phyloP scores from a whole-genome alignment of 768 basidiomycete genomes.

The Tulasnella sp. region DNA sequence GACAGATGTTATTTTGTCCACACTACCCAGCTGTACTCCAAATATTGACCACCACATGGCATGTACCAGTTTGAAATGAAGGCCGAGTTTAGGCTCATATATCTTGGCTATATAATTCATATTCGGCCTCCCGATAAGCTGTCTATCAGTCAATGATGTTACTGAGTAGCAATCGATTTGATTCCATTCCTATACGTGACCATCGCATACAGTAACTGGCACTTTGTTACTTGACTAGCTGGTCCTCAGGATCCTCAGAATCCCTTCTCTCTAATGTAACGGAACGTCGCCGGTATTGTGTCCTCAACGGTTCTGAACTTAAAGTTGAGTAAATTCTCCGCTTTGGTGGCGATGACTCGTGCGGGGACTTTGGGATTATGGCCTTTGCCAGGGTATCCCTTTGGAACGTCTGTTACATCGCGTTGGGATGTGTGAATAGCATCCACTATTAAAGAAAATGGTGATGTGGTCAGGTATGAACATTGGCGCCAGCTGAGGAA shows the following conservation, averaged over 20 bases:
- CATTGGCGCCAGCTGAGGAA: background rate
- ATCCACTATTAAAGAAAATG: background rate
- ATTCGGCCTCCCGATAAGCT: too few relatives aligned
- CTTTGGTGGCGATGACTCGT: background rate
- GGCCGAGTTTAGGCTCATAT: too few relatives aligned
- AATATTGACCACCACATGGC: too few relatives aligned
- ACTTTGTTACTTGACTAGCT: too few relatives aligned
- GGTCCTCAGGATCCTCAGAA: background rate
- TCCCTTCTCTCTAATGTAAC: background rate
- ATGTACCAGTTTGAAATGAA: too few relatives aligned
- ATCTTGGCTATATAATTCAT: too few relatives aligned
- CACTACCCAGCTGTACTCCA: too few relatives aligned
- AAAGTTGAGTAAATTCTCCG: background rate
- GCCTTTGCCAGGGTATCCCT: slow-evolving; percentile 1
- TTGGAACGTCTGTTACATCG: background rate
- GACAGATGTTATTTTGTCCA: too few relatives aligned
- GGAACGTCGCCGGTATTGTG: slow-evolving; percentile 1
- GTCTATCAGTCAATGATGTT: too few relatives aligned
- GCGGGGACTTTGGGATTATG: background rate
- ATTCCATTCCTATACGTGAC: too few relatives aligned
- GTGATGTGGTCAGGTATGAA: background rate
- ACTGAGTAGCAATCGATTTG: too few relatives aligned
- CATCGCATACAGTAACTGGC: too few relatives aligned
- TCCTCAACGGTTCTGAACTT: slow-evolving; percentile 14
- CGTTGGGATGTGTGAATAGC: background rate